Conservation (phyloP, 1,139 yeast genomes). For the Yamadazyma sp. region DNA sequence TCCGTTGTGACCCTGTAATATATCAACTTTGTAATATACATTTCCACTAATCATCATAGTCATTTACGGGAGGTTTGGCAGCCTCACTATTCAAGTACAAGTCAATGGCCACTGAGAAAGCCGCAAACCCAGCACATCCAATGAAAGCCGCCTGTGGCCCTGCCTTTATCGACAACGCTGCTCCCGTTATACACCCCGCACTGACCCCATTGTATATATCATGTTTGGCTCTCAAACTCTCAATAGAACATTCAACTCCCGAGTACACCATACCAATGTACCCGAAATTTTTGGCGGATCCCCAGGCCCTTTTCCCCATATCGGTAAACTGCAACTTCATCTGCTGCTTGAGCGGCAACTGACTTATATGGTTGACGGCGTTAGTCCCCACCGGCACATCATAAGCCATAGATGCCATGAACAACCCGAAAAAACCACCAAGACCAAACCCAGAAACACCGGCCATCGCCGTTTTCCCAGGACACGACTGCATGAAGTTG, state of each 20-base stretch:
- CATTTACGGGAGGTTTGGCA: constrained; percentile 82
- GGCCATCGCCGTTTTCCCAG: constrained; percentile 88
- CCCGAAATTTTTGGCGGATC: constrained; percentile 92
- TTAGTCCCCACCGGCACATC: constrained; percentile 74
- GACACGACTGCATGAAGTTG: constrained; percentile 86
- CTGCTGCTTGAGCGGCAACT: constrained; percentile 89
- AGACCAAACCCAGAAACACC: constrained; percentile 94
- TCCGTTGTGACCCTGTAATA: not conserved
- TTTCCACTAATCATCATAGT: constrained; percentile 77
- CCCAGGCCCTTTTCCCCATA: constrained; percentile 84
- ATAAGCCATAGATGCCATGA: constrained; percentile 92
- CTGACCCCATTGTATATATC: constrained; percentile 89
- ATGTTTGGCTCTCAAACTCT: constrained; percentile 82
- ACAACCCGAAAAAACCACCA: constrained; percentile 94
- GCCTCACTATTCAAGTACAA: constrained; percentile 84
- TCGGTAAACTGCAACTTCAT: constrained; percentile 88
- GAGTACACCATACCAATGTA: constrained; percentile 91
- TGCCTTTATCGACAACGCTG: constrained; percentile 83
- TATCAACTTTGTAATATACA: constrained; percentile 9
- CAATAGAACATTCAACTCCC: constrained; percentile 93
- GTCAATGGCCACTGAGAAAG: constrained; percentile 92
- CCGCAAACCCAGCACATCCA: constrained; percentile 98
- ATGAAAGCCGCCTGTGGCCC: constrained; percentile 92
- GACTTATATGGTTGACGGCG: constrained; percentile 59
- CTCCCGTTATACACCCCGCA: constrained; percentile 96